A percentile compares a stretch with the other conserved stretches of the same genome.
These are phyloP conservation scores for Cutaneotrichosporon cutaneum DNA, from an alignment of 1,284 basidiomycete species.

Conservation along the genomic window DNA sequence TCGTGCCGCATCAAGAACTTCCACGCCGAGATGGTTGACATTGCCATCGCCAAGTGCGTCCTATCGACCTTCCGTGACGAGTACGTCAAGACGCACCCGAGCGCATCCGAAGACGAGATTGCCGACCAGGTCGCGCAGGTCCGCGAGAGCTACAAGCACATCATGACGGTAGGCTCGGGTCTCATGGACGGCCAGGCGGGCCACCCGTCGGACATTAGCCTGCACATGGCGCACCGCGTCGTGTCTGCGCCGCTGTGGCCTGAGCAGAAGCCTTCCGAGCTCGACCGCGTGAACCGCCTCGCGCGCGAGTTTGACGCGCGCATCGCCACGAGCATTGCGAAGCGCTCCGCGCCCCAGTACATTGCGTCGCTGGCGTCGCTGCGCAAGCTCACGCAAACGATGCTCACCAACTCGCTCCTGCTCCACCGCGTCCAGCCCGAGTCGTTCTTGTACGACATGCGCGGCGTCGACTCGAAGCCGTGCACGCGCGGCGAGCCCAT, in stretches of 20 bases:
- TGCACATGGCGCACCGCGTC: constrained; percentile 26
- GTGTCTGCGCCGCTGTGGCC: constrained; percentile 8
- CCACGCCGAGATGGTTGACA: constrained; percentile 68
- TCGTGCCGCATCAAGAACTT: constrained; percentile 65
- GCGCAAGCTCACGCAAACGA: constrained; percentile 18
- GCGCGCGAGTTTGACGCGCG: constrained; percentile 21
- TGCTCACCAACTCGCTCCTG: constrained; percentile 27
- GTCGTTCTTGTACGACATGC: constrained; percentile 26
- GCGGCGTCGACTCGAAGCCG: constrained; percentile 20
- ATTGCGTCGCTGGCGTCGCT: constrained; percentile 11
- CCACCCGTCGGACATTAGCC: constrained; percentile 20
- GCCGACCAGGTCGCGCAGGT: constrained; percentile 56
- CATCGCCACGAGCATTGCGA: constrained; percentile 14
- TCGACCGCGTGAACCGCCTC: constrained; percentile 18
- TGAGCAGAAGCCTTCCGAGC: constrained; percentile 3
- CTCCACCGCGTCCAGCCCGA: constrained; percentile 29
- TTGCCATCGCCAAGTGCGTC: constrained; percentile 74
- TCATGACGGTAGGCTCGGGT: constrained; percentile 25
- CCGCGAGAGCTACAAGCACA: constrained; percentile 28
- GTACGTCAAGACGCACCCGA: constrained; percentile 58
- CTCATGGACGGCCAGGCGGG: constrained; percentile 7
- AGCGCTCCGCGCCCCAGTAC: constrained; percentile 13
- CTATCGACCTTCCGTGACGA: constrained; percentile 21
- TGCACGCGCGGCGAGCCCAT: constrained; percentile 17
- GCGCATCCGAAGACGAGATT: constrained; percentile 65